Evolutionary conservation across 192 early-diverging fungal genomes (phyloP).

Genomic region (Lobosporangium transversale): DNA sequence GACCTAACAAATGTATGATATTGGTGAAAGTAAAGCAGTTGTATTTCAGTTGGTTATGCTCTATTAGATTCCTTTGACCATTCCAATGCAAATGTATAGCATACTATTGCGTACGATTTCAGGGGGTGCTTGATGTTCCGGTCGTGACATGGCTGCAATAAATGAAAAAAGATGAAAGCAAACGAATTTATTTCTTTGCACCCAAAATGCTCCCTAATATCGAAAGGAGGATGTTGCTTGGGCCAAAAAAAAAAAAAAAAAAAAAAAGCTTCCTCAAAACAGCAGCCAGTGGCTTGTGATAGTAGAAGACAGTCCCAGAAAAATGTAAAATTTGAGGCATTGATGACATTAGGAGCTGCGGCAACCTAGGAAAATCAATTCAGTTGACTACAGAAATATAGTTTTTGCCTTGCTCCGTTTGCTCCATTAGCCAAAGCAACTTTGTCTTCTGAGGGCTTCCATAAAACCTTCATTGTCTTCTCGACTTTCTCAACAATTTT

Average conservation of each 20-base stretch:
- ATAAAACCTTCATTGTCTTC: not conserved
- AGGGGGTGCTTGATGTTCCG: slow-evolving; percentile 96
- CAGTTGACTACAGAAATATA: too few species aligned
- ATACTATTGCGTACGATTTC: slow-evolving; percentile 90
- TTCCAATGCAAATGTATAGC: too few species aligned
- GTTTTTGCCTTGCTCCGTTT: slow-evolving; percentile 26
- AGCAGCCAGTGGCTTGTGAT: not conserved
- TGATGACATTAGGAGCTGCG: too few species aligned
- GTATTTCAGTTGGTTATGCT: not conserved
- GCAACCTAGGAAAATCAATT: too few species aligned
- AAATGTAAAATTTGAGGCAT: too few species aligned
- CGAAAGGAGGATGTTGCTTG: too few species aligned
- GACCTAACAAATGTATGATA: slow-evolving; percentile 66
- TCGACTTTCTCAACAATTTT: not conserved
- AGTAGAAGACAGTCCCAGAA: not conserved
- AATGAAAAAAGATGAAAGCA: not conserved
- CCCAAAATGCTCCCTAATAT: too few species aligned
- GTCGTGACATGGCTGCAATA: slow-evolving; percentile 79
- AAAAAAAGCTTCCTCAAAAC: not conserved
- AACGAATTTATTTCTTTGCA: too few species aligned
- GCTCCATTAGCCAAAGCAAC: slow-evolving; percentile 13
- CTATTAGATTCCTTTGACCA: too few species aligned
- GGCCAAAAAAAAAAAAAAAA: slow-evolving; percentile 7
- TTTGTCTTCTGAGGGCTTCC: too few species aligned
- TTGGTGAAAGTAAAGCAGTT: too few species aligned